These are phyloP conservation scores for Coemansia sp. DNA, from an alignment of 371 early-diverging fungal genomes.

Conservation along the genomic window DNA sequence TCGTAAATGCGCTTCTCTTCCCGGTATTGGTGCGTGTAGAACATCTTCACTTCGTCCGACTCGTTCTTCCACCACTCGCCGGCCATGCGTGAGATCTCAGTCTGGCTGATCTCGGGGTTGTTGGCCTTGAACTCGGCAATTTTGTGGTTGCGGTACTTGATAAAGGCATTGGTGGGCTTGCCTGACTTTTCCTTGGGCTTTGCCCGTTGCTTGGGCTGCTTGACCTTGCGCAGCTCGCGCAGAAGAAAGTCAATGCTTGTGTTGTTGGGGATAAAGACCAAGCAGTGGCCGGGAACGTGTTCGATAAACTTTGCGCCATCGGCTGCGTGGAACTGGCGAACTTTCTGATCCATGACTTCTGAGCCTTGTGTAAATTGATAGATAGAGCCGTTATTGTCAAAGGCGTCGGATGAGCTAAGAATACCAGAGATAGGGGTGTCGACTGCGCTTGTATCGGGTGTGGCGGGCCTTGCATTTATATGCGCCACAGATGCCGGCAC, in stretches of 20 bases:
- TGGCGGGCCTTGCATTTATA: constrained; percentile 32
- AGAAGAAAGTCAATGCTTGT: constrained; percentile 22
- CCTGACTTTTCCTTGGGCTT: constrained; percentile 44
- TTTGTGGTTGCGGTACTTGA: constrained; percentile 66
- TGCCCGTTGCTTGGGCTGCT: constrained; percentile 26
- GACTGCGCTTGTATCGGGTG: background rate
- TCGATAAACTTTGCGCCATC: constrained; percentile 47
- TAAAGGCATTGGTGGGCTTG: constrained; percentile 66
- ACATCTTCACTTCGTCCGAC: constrained; percentile 57
- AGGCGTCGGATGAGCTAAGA: constrained; percentile 12
- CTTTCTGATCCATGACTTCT: constrained; percentile 36
- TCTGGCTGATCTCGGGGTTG: constrained; percentile 62
- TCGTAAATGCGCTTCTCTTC: constrained; percentile 49
- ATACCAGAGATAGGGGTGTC: constrained; percentile 1
- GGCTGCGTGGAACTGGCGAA: constrained; percentile 43
- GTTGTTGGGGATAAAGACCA: constrained; percentile 48
- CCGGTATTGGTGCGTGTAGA: constrained; percentile 31
- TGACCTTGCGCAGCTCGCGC: constrained; percentile 44
- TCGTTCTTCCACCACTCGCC: constrained; percentile 67
- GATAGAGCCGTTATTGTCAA: constrained; percentile 9
- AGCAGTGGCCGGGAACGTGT: constrained; percentile 50
- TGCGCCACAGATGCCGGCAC: constrained; percentile 35
- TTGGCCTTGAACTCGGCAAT: constrained; percentile 58
- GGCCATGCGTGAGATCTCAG: constrained; percentile 67
- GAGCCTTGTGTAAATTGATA: constrained; percentile 18